Percentiles rank a stretch among this genome's conserved stretches.
Evolutionary conservation across 805 yeast species (phyloP).

Genomic region (Lipomyces spencermartinsiae): DNA sequence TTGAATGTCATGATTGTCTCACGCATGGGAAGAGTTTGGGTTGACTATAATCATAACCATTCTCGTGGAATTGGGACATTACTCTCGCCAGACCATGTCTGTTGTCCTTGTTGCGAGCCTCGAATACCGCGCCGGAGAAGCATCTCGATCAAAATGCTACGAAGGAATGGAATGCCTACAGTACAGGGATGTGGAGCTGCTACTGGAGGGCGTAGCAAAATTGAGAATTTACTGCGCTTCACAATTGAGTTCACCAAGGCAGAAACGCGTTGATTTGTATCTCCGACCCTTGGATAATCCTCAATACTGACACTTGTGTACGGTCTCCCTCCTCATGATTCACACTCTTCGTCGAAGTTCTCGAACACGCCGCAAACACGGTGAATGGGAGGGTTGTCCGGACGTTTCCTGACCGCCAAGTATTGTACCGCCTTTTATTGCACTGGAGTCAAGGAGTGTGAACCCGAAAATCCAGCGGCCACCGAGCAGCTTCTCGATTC

Average conservation of each 20-base stretch:
- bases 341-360: slow-evolving; percentile 2
- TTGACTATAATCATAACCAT: too few species aligned
- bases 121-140: too few species aligned
- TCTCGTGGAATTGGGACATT: too few species aligned
- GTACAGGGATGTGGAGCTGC: slow-evolving; percentile 1
- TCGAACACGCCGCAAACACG: neutral
- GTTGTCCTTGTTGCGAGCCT: too few species aligned
- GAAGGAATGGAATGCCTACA: neutral
- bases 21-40: slow-evolving; percentile 1
- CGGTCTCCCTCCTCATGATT: neutral
- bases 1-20: neutral
- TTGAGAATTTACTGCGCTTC: neutral
- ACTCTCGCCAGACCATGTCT: too few species aligned
- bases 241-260: neutral
- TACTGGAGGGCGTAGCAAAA: slow-evolving; percentile 1
- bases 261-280: neutral
- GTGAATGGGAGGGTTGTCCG: neutral
- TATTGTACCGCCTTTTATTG: neutral
- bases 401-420: neutral
- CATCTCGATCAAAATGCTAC: too few species aligned
- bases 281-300: neutral
- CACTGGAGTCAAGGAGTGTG: neutral
- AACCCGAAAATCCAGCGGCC: neutral
- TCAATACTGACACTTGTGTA: neutral
- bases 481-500: neutral